phyloP scores from a whole-genome alignment of 768 basidiomycete species.

The Pleurotus djamor region DNA sequence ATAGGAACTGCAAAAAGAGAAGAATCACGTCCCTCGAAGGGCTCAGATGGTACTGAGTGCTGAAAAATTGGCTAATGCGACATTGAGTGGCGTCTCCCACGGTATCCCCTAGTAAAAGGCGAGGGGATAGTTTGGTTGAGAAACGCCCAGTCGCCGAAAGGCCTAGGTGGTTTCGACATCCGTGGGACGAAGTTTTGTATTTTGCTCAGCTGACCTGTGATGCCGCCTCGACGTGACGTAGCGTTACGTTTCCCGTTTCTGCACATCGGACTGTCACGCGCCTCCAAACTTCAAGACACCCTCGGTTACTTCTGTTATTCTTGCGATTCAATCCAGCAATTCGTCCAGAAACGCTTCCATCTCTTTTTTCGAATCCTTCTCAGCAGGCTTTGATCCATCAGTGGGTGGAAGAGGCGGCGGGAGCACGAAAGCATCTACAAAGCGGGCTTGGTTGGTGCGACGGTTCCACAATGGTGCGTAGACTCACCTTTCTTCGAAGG shows the following conservation, averaged over 20 bases:
- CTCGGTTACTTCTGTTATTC: no score
- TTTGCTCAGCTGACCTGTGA: constrained; percentile 35
- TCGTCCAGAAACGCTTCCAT: constrained; percentile 79
- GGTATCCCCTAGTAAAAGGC: constrained; percentile 59
- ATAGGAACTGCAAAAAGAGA: neutral
- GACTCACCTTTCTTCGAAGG: constrained; percentile 31
- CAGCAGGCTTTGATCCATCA: constrained; percentile 21
- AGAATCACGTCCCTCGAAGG: neutral
- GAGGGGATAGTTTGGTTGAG: constrained; percentile 54
- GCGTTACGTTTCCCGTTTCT: neutral
- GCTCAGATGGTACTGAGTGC: constrained; percentile 13
- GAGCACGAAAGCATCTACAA: constrained; percentile 13
- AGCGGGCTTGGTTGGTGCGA: neutral
- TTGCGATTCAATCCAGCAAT: constrained; percentile 36
- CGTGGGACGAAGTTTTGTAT: constrained; percentile 23
- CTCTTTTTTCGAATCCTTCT: constrained; percentile 45
- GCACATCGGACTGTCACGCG: neutral
- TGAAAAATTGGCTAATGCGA: constrained; percentile 10
- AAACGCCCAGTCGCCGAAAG: constrained; percentile 36
- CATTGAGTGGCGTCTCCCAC: constrained; percentile 20
- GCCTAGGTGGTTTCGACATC: neutral
- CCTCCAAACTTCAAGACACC: neutral
- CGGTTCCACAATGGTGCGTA: neutral
- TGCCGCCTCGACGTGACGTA: neutral
- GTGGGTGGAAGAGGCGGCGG: constrained; percentile 58